Evolutionary conservation across 2,329 filamentous ascomycete genomes (phyloP).

Genomic region (Gaeumannomyces tritici): DNA sequence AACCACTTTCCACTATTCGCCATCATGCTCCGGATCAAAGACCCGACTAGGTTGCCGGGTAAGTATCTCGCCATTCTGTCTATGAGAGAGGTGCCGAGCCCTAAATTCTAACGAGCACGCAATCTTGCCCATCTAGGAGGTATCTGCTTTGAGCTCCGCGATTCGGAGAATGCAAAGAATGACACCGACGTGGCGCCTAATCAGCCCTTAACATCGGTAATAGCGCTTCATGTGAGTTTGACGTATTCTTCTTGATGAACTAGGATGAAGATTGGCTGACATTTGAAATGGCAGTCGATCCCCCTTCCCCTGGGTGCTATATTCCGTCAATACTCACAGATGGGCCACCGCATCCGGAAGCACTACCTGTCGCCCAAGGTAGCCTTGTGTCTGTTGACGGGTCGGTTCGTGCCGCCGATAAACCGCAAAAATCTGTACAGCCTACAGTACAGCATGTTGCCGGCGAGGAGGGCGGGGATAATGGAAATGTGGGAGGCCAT

Average conservation of each 20-base stretch:
- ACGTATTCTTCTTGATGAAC: background rate
- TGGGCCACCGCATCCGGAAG: constrained; percentile 82
- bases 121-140: constrained; percentile 45
- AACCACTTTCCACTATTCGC: constrained; percentile 98
- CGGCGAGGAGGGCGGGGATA: constrained; percentile 68
- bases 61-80: constrained; percentile 12
- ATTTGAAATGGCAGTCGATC: constrained; percentile 51
- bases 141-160: constrained; percentile 81
- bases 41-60: constrained; percentile 81
- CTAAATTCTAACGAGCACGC: background rate
- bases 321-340: constrained; percentile 96
- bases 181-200: constrained; percentile 11
- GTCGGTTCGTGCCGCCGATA: constrained; percentile 89
- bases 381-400: constrained; percentile 77
- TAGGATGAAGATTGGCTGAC: background rate
- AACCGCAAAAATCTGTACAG: constrained; percentile 92
- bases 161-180: constrained; percentile 49
- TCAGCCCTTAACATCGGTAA: constrained; percentile 64
- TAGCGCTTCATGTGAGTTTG: constrained; percentile 65
- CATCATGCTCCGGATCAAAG: constrained; percentile 90
- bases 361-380: constrained; percentile 90
- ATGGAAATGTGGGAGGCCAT: constrained; percentile 76
- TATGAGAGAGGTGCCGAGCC: constrained; percentile 7
- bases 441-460: constrained; percentile 96
- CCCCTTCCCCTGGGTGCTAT: constrained; percentile 86